Evolutionary conservation across 139 green algal species (phyloP), one percentile per base, ranked within the genome.

Genomic region (Chlamydomonas schloesseri): DNA sequence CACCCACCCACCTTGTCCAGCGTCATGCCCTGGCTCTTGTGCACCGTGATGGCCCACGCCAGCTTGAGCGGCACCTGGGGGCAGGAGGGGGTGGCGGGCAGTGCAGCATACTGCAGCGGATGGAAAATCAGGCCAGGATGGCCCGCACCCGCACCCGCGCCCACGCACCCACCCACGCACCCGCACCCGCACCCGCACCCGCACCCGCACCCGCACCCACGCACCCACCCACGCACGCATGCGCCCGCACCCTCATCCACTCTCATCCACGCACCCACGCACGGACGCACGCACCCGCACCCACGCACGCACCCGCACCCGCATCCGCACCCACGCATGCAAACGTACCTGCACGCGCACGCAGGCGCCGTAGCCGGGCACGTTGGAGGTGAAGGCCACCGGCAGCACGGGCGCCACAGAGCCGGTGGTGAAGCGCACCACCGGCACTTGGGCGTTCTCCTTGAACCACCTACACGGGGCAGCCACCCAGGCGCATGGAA

Each of bases 21-120:
- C 0, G 95, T 95, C 87, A 96, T 89, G 67, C 95, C 95, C 65
- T 93, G 90, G 31, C 74, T 85, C 85, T 95, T 95, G 88, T 96
- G 94, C 31, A 97, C 89, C 31, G 93, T 95, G 62, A 97, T 60
- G 3, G 95, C 93, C 73, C 82, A 91, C 5, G 81, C 81, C 68
- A 91, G 87, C 81, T 88, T 85, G 55, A 91, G 69, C 6, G 87
- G 84, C 28, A 73, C 37, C 79, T 85, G 46, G 17, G 36, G n/a
- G 23, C 29, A 17, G 37, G 50, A 3, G 50, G 20, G 47, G n/a
- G n/a, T n/a, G n/a, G n/a, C 62, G 24, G 23, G 14, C 23, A 31
- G 24, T 9, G 62, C 62, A 70, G 28, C 28, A 14, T 18, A n/a
- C n/a, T 75, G 42, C 42, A 50, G 6, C 42, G 42, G 8, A 50